A percentile compares a stretch with the other conserved stretches of the same genome.
phyloP scores from a whole-genome alignment of 352 stramenopile species.

The Phytophthora idaei region DNA sequence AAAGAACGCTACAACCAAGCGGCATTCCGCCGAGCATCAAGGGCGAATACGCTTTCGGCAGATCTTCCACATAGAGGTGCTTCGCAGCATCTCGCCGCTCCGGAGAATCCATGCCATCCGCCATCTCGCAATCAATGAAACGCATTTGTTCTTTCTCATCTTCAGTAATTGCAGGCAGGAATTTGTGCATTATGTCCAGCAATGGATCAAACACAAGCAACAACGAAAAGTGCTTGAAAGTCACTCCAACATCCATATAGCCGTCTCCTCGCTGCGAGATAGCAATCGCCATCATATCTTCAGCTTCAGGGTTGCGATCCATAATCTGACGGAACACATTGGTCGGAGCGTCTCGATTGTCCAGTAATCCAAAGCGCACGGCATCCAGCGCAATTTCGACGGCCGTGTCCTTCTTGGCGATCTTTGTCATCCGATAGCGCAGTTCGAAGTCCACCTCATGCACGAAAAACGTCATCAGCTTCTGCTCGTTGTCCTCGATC shows the following conservation, averaged over 20 bases:
- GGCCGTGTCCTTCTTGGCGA: slow-evolving; percentile 42
- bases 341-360: slow-evolving; percentile 60
- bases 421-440: slow-evolving; percentile 53
- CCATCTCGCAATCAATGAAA: slow-evolving; percentile 63
- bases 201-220: slow-evolving; percentile 83
- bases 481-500: slow-evolving; percentile 52
- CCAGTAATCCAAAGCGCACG: slow-evolving; percentile 70
- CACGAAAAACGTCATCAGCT: slow-evolving; percentile 65
- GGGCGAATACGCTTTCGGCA: slow-evolving; percentile 72
- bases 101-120: slow-evolving; percentile 50
- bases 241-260: slow-evolving; percentile 61
- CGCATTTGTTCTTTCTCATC: slow-evolving; percentile 78
- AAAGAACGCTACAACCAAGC: slow-evolving; percentile 53
- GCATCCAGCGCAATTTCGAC: slow-evolving; percentile 57
- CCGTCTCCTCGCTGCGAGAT: slow-evolving; percentile 55
- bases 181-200: slow-evolving; percentile 54
- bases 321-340: slow-evolving; percentile 83
- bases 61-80: slow-evolving; percentile 59
- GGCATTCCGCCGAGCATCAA: slow-evolving; percentile 64
- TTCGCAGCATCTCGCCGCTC: slow-evolving; percentile 56
- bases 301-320: slow-evolving; percentile 71
- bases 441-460: slow-evolving; percentile 54
- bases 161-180: slow-evolving; percentile 65
- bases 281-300: slow-evolving; percentile 58
- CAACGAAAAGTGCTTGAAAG: slow-evolving; percentile 67